Evolutionary conservation across 2,329 filamentous ascomycete species (phyloP).

Genomic region (Pseudocercospora fijiensis): DNA sequence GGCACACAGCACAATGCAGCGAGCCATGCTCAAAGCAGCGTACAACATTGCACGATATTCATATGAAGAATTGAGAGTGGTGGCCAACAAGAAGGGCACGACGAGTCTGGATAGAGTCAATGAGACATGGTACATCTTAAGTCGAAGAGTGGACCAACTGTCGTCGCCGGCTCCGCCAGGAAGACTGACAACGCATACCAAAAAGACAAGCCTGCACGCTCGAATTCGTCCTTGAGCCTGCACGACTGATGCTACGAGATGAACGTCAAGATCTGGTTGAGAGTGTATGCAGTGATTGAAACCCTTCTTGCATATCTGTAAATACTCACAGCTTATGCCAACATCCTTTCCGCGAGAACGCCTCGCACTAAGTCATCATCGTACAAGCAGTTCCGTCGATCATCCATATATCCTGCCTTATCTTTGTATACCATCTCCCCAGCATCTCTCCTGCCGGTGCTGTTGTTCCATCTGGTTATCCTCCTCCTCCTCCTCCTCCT

Average conservation of each 20-base stretch:
- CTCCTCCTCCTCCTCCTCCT: not conserved
- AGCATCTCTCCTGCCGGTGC: not conserved
- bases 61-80: conserved; percentile 64
- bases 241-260: too few relatives aligned
- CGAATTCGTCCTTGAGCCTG: too few relatives aligned
- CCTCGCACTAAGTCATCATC: not conserved
- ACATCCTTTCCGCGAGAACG: not conserved
- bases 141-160: conserved; percentile 61
- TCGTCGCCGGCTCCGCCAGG: conserved; percentile 62
- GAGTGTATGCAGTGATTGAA: not conserved
- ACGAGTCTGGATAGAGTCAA: conserved; percentile 59
- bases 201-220: too few relatives aligned
- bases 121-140: conserved; percentile 61
- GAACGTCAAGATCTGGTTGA: too few relatives aligned
- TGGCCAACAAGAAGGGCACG: conserved; percentile 57
- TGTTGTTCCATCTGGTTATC: not conserved
- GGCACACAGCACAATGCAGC: not conserved
- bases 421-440: not conserved
- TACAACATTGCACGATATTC: conserved; percentile 64
- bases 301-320: not conserved
- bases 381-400: not conserved
- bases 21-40: not conserved
- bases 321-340: not conserved
- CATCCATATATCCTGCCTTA: not conserved
- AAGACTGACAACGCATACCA: too few relatives aligned